These are phyloP conservation scores for Nemania abortiva DNA, from an alignment of 2,329 filamentous ascomycete genomes.

Conservation along the genomic window DNA sequence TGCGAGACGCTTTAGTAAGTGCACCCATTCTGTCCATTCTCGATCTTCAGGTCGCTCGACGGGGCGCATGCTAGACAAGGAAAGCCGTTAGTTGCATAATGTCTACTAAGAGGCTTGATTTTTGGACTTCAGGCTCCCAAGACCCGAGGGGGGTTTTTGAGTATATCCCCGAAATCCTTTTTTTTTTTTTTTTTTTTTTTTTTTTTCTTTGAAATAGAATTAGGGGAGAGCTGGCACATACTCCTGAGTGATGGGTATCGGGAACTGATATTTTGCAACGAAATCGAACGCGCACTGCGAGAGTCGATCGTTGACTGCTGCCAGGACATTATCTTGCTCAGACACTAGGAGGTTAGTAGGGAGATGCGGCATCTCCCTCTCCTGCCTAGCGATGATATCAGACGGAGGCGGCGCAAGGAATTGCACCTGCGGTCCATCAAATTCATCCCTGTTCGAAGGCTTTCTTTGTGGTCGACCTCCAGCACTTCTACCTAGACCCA, in stretches of 20 bases:
- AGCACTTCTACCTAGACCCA: slow-evolving; percentile 60
- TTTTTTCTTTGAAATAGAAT: too few relatives aligned
- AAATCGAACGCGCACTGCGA: slow-evolving; percentile 91
- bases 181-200: too few relatives aligned
- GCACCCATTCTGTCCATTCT: slow-evolving; percentile 94
- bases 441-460: slow-evolving; percentile 86
- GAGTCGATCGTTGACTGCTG: slow-evolving; percentile 84
- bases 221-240: slow-evolving; percentile 28
- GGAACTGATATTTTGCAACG: slow-evolving; percentile 91
- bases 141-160: not conserved
- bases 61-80: slow-evolving; percentile 69
- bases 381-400: slow-evolving; percentile 79
- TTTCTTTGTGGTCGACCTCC: slow-evolving; percentile 70
- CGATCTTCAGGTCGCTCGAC: slow-evolving; percentile 52
- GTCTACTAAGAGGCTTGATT: not conserved
- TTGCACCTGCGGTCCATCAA: slow-evolving; percentile 83
- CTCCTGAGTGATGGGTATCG: slow-evolving; percentile 84
- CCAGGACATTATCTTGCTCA: slow-evolving; percentile 85
- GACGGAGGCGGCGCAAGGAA: slow-evolving; percentile 79
- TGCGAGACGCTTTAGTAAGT: slow-evolving; percentile 84
- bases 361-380: slow-evolving; percentile 83
- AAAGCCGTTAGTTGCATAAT: slow-evolving; percentile 20
- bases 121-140: not conserved
- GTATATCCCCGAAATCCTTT: not conserved
- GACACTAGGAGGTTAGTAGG: slow-evolving; percentile 85